Conservation (phyloP, 768 basidiomycete genomes). For the Kwoniella sp. region DNA sequence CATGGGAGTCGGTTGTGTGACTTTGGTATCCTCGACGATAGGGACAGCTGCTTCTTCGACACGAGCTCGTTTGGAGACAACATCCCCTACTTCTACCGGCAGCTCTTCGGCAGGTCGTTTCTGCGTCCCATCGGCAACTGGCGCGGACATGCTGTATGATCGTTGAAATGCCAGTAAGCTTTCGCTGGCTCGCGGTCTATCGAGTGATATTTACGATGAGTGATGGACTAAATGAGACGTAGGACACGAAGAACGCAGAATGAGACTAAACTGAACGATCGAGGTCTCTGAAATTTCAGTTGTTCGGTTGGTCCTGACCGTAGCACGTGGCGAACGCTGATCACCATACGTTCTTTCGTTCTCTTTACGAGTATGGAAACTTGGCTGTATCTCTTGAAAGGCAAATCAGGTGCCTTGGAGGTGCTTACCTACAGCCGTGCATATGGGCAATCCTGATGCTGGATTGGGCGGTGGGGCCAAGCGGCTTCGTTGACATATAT, state of each 20-base stretch:
- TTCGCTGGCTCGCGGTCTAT: no score
- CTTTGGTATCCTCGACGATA: not conserved
- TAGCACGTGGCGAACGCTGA: constrained; percentile 1
- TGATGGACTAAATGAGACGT: not conserved
- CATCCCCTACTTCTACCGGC: not conserved
- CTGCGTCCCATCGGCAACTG: not conserved
- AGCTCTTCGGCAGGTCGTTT: constrained; percentile 21
- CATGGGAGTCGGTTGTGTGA: not conserved
- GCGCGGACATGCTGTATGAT: constrained; percentile 9
- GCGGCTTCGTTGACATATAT: constrained; percentile 8
- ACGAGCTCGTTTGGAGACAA: constrained; percentile 16
- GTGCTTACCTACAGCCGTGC: no score
- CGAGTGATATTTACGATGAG: not conserved
- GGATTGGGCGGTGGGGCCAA: no score
- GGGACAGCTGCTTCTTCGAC: constrained; percentile 6
- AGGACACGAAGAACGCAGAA: no score
- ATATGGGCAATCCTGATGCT: no score
- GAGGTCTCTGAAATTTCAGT: constrained; percentile 13
- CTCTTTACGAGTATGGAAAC: no score
- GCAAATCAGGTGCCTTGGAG: no score
- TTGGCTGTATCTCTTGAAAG: no score
- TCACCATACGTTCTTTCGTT: not conserved
- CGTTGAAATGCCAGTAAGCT: not conserved
- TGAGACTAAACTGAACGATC: not conserved
- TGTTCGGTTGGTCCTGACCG: not conserved